phyloP scores from a whole-genome alignment of 148 eudicot genomes.

The Oxyria digyna region DNA sequence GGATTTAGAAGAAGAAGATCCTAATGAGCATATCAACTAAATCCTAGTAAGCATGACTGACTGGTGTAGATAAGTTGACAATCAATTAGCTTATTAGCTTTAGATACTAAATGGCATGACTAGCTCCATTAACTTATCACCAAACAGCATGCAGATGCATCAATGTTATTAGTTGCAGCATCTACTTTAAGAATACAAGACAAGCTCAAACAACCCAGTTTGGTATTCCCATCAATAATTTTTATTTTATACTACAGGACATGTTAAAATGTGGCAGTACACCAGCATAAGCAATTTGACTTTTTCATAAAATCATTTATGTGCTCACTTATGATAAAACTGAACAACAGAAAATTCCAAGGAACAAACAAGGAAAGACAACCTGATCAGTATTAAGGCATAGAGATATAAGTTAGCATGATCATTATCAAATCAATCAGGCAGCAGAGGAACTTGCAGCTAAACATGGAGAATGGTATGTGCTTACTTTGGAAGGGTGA shows the following conservation, averaged over 20 bases:
- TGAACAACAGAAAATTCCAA: neutral
- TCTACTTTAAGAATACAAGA: no score
- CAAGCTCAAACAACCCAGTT: no score
- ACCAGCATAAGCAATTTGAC: neutral
- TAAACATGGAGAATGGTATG: neutral
- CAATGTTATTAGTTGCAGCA: no score
- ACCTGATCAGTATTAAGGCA: no score
- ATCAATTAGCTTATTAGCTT: neutral
- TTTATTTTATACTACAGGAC: no score
- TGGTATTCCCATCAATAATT: no score
- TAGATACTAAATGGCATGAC: neutral
- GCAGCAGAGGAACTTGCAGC: neutral
- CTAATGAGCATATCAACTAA: neutral
- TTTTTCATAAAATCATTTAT: neutral
- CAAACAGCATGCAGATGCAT: neutral
- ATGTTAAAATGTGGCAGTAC: neutral
- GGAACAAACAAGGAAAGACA: no score
- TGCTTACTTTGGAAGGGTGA: constrained; percentile 9
- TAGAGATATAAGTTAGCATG: no score
- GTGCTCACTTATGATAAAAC: neutral
- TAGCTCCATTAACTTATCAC: neutral
- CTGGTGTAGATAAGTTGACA: neutral
- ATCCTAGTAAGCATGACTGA: neutral
- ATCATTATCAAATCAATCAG: neutral
- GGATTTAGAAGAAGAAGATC: neutral